Conservation (phyloP, 2,329 filamentous ascomycete genomes). For the Leptographium radiaticola region DNA sequence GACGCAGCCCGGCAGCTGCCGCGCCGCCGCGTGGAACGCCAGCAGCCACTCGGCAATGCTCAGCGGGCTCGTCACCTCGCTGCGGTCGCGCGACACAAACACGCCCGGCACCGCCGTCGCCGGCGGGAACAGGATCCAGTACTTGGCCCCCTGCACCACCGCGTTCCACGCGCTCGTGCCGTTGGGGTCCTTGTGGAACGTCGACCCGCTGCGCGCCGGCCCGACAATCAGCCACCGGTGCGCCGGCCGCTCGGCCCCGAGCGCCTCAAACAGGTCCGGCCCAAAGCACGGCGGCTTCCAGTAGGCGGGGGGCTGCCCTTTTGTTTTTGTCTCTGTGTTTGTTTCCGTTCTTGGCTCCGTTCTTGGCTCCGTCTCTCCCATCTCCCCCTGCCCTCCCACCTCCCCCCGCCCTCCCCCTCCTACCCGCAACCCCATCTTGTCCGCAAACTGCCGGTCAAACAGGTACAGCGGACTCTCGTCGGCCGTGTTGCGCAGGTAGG, state of each 20-base stretch:
- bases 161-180: conserved; percentile 84
- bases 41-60: conserved; percentile 96
- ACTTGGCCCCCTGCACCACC: conserved; percentile 78
- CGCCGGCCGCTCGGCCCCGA: conserved; percentile 69
- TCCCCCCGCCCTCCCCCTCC: conserved; percentile 31
- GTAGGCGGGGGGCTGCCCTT: conserved; percentile 34
- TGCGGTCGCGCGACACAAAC: conserved; percentile 76
- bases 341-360: too few relatives aligned
- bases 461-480: conserved; percentile 90
- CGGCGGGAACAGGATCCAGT: conserved; percentile 97
- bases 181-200: conserved; percentile 79
- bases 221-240: conserved; percentile 89
- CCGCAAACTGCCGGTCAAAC: conserved; percentile 75
- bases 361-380: too few relatives aligned
- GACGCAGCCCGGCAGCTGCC: conserved; percentile 59
- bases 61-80: conserved; percentile 84
- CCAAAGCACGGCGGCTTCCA: conserved; percentile 77
- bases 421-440: conserved; percentile 68
- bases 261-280: conserved; percentile 68
- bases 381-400: conserved; percentile 32
- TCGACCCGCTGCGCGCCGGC: conserved; percentile 75
- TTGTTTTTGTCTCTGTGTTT: conserved; percentile 1
- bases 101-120: conserved; percentile 72
- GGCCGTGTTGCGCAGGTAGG: conserved; percentile 65
- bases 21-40: conserved; percentile 74